A percentile compares a stretch with the other conserved stretches of the same genome.
phyloP scores from a whole-genome alignment of 2,329 filamentous ascomycete species.

The Hirsutella rhossiliensis region DNA sequence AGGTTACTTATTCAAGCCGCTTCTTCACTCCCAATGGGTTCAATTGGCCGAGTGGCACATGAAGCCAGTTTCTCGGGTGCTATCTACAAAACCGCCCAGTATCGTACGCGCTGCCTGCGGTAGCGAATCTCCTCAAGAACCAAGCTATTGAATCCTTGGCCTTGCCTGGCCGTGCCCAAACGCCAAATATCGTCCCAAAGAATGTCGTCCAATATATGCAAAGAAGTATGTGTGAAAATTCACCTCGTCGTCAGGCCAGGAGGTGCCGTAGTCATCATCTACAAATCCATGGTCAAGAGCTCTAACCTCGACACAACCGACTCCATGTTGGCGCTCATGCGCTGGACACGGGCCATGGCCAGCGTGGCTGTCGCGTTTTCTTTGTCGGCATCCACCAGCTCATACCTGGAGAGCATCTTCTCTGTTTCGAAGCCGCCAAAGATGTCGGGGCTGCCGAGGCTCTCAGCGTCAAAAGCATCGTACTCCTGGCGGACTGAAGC shows the following conservation, averaged over 20 bases:
- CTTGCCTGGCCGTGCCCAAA: no score
- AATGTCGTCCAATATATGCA: slow-evolving; percentile 1
- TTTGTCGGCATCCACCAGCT: slow-evolving; percentile 49
- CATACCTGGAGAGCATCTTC: slow-evolving; percentile 50
- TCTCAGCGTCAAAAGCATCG: slow-evolving; percentile 29
- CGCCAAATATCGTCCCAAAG: no score
- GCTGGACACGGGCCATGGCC: slow-evolving; percentile 37
- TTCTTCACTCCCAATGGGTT: no score
- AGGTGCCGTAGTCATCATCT: slow-evolving; percentile 2
- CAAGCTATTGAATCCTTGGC: no score
- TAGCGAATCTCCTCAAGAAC: no score
- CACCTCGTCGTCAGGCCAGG: not conserved
- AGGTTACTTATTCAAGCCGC: no score
- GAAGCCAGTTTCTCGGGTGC: no score
- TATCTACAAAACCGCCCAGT: no score
- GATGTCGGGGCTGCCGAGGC: slow-evolving; percentile 26
- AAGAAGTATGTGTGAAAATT: slow-evolving; percentile 1
- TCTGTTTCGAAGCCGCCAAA: slow-evolving; percentile 47
- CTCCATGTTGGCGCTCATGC: slow-evolving; percentile 28
- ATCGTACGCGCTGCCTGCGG: no score
- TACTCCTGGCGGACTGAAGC: slow-evolving; percentile 12
- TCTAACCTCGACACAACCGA: slow-evolving; percentile 24
- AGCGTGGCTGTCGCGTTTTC: slow-evolving; percentile 31
- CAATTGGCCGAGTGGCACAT: no score
- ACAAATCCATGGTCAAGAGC: slow-evolving; percentile 22